Base-by-base conservation (phyloP, 805 yeast species). In the Candida pseudofarinosa region DNA sequence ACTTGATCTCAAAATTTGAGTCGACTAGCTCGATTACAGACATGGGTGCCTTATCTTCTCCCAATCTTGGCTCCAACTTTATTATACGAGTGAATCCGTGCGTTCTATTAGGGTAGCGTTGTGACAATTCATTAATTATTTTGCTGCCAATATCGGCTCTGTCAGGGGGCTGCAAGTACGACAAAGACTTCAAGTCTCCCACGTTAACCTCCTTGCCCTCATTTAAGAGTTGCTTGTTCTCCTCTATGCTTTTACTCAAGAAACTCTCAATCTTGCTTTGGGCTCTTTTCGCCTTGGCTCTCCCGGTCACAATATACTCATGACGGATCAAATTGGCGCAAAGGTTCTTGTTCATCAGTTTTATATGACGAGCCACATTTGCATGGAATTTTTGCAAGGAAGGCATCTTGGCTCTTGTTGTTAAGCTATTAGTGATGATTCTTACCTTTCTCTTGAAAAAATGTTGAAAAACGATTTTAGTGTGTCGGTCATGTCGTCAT, bases 51-150 rank as follows among this genome's bases (percentile, higher is more conserved):
- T 81, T 85, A 60, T 93, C 99, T 47, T 69, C 73, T 43, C 93
- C 90, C 37, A 83, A 63, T 51, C 98, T 75, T 14, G 90, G 88
- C 62, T 93, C 98, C 47, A 93, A 69, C 52, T 78, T 82, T 48
- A 89, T 67, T 41, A 91, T 79, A 52, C 98, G 79, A 2, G 97
- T 88, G 67, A 83, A 91, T 1, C 97, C 97, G 47, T 88, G 86
- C 1, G 63, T 58, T 65, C 96, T 77, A 18, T 63, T 55, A 3
- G 68, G 55, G 57, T 85, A 90, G 44, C 95, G 73, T 34, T 77
- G 71, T 3, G 80, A 77, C 33, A 90, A 69, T 34, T 78, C 88
- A 14, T 73, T 75, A 46, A 84, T 69, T 35, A 93, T 65, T 56
- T 85, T 87, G n/a, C 86, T 80, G 13, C 65, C 76, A 13, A 54